phyloP scores from a whole-genome alignment of 1,284 basidiomycete species.

The Sporisorium exsertum region DNA sequence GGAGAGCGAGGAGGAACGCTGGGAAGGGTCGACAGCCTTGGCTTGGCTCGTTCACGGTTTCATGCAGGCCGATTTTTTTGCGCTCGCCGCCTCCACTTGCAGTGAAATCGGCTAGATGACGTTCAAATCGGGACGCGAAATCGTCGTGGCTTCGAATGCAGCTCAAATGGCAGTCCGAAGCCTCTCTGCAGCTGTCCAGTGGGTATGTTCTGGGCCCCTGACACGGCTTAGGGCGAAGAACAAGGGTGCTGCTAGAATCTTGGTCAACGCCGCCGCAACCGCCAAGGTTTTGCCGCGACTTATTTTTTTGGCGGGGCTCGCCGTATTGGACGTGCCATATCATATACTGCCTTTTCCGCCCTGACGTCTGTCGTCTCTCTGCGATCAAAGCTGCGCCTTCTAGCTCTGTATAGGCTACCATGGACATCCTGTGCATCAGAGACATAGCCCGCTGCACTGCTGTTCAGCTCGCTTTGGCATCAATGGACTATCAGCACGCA shows the following conservation, averaged over 20 bases:
- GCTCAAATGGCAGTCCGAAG: no score
- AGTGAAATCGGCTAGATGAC: background rate
- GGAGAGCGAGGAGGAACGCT: background rate
- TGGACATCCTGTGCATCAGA: background rate
- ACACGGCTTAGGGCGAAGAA: background rate
- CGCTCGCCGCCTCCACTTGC: conserved; percentile 20
- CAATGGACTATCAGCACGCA: background rate
- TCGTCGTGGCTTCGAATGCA: background rate
- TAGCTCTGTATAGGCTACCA: background rate
- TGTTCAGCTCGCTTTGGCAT: background rate
- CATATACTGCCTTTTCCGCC: conserved; percentile 15
- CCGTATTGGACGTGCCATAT: conserved; percentile 50
- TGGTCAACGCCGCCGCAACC: conserved; percentile 19
- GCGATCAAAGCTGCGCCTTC: background rate
- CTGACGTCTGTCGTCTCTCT: conserved; percentile 3
- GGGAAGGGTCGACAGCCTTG: background rate
- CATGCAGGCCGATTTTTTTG: conserved; percentile 5
- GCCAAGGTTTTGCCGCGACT: background rate
- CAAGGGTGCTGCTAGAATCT: conserved; percentile 19
- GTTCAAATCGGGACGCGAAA: conserved; percentile 14
- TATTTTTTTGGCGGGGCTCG: conserved; percentile 3
- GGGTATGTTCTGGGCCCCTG: no score
- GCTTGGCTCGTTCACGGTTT: conserved; percentile 11
- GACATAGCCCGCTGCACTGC: background rate
- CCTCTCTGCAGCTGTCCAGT: no score